Conservation (phyloP, 306 rosid species). For the Mucuna pruriens region DNA sequence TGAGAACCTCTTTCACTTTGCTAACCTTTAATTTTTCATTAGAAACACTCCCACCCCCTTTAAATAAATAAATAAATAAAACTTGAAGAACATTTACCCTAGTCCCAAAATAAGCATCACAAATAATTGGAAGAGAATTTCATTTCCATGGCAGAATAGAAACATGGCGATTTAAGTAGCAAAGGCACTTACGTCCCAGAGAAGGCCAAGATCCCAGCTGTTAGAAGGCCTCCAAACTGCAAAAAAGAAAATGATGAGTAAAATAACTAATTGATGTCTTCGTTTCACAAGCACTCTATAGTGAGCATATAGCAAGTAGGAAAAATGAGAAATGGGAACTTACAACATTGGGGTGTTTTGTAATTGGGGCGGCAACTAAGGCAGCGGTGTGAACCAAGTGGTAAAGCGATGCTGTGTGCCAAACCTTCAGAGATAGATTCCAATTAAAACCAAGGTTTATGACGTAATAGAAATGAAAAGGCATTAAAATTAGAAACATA, state of each 20-base stretch:
- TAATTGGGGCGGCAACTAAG: slow-evolving; percentile 78
- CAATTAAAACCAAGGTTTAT: slow-evolving; percentile 1
- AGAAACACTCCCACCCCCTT: neutral
- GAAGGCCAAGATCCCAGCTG: slow-evolving; percentile 83
- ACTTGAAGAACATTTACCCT: neutral
- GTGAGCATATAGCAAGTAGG: neutral
- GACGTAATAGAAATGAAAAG: slow-evolving; percentile 28
- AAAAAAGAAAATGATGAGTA: neutral
- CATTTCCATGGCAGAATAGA: neutral
- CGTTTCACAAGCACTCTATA: slow-evolving; percentile 1
- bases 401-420: slow-evolving; percentile 95
- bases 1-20: no score
- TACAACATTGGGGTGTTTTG: slow-evolving; percentile 76
- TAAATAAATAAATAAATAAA: neutral
- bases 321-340: slow-evolving; percentile 41
- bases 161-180: neutral
- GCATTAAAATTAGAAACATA: slow-evolving; percentile 15
- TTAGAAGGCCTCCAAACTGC: slow-evolving; percentile 94
- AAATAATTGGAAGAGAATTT: neutral
- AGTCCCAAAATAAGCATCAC: neutral
- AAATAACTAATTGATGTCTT: neutral
- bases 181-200: slow-evolving; percentile 85
- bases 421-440: slow-evolving; percentile 59
- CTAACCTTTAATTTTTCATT: neutral
- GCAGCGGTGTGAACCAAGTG: slow-evolving; percentile 96